Conservation (phyloP, 371 early-diverging fungal species). For the Capillidium rhysosporum region DNA sequence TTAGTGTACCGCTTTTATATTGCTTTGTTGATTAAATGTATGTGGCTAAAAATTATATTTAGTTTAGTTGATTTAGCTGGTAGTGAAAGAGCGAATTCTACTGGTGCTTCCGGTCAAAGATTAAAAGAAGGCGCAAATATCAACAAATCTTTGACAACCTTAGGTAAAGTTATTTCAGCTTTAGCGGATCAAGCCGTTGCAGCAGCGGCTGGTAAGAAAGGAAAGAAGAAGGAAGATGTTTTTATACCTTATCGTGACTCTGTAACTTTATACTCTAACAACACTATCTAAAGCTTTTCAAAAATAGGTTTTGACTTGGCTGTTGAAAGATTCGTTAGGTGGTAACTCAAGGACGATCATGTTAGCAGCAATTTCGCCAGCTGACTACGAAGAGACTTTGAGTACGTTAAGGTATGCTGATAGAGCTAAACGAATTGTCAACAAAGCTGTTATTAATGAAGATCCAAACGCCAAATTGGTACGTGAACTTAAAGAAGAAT, state of each 20-base stretch:
- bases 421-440: slow-evolving; percentile 81
- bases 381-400: slow-evolving; percentile 64
- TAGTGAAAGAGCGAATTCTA: slow-evolving; percentile 88
- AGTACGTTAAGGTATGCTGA: slow-evolving; percentile 91
- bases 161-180: slow-evolving; percentile 95
- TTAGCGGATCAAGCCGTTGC: slow-evolving; percentile 51
- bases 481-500: slow-evolving; percentile 69
- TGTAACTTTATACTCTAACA: slow-evolving; percentile 16
- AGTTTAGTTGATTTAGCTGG: slow-evolving; percentile 84
- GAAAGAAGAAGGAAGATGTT: slow-evolving; percentile 24
- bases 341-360: slow-evolving; percentile 89
- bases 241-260: slow-evolving; percentile 83
- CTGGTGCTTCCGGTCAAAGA: slow-evolving; percentile 74
- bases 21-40: background rate
- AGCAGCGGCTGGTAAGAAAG: slow-evolving; percentile 20
- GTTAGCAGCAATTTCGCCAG: slow-evolving; percentile 72
- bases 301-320: slow-evolving; percentile 64
- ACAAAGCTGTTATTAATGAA: slow-evolving; percentile 82
- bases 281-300: background rate
- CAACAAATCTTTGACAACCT: slow-evolving; percentile 82
- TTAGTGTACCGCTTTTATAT: background rate
- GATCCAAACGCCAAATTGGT: slow-evolving; percentile 72
- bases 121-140: slow-evolving; percentile 97
- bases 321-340: slow-evolving; percentile 83
- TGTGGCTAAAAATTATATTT: background rate